Percentiles rank a stretch among this genome's conserved stretches.
Evolutionary conservation across 1,139 yeast species (phyloP).

Genomic region (Ogataea hybrid): DNA sequence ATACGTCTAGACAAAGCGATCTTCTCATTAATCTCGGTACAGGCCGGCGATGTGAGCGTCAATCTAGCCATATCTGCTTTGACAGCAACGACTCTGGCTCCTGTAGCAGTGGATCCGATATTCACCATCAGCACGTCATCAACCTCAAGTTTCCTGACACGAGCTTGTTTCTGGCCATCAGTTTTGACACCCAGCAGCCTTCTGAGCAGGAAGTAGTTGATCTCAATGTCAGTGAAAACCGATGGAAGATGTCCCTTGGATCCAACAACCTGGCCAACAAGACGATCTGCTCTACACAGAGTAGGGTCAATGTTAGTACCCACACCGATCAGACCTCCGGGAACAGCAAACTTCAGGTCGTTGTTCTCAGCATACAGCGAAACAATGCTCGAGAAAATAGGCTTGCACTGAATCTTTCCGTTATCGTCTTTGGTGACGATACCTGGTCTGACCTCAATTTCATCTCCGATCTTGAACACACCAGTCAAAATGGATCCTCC

Average conservation of each 20-base stretch:
- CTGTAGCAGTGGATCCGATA: conserved; percentile 98
- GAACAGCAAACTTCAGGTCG: conserved; percentile 97
- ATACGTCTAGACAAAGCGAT: conserved; percentile 98
- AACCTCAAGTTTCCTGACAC: conserved; percentile 89
- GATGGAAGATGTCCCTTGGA: conserved; percentile 95
- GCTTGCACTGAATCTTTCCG: conserved; percentile 92
- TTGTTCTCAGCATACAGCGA: conserved; percentile 97
- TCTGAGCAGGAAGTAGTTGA: conserved; percentile 94
- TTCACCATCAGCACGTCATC: conserved; percentile 98
- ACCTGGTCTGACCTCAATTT: conserved; percentile 98
- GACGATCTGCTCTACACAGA: conserved; percentile 97
- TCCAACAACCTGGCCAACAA: conserved; percentile 99
- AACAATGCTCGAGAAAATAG: conserved; percentile 90
- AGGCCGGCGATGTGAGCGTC: conserved; percentile 95
- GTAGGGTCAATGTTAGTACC: conserved; percentile 99
- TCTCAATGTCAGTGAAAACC: conserved; percentile 94
- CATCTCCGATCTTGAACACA: conserved; percentile 96
- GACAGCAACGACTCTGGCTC: conserved; percentile 97
- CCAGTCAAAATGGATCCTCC: conserved; percentile 98
- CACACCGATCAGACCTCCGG: conserved; percentile 99
- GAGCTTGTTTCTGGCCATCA: conserved; percentile 96
- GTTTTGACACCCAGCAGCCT: conserved; percentile 98
- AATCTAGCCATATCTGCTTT: conserved; percentile 99
- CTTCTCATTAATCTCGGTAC: conserved; percentile 98
- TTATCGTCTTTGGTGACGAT: conserved; percentile 88